Conservation (phyloP, 2,329 filamentous ascomycete species). For the Dissoconium aciculare region DNA sequence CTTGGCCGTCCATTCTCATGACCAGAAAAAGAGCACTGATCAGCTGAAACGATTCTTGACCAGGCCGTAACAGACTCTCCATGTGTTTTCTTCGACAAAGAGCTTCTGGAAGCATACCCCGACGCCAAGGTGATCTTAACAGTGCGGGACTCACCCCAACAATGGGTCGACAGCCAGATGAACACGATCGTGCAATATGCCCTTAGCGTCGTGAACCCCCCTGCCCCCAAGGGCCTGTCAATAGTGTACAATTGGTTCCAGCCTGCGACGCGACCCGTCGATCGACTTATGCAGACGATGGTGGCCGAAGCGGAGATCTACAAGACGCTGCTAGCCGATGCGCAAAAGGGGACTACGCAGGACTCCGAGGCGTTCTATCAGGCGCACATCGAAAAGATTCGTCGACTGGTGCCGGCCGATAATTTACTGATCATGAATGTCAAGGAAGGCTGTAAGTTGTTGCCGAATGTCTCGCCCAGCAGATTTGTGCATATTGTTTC, state of each 20-base stretch:
- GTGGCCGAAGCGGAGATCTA: constrained; percentile 2
- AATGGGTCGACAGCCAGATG: constrained; percentile 4
- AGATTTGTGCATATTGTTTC: neutral
- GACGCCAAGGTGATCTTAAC: constrained; percentile 26
- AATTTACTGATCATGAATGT: constrained; percentile 9
- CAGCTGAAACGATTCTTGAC: no score
- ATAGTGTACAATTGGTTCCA: constrained; percentile 3
- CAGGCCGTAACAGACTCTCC: constrained; percentile 25
- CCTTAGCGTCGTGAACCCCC: no score
- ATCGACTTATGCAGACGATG: neutral
- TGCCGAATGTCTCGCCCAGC: no score
- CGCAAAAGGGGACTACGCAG: constrained; percentile 4
- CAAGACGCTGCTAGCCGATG: constrained; percentile 2
- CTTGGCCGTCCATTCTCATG: no score
- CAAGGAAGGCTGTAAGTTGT: constrained; percentile 5
- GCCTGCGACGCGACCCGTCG: constrained; percentile 1
- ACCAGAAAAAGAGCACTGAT: no score
- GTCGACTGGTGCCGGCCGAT: constrained; percentile 6
- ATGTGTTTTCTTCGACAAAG: constrained; percentile 21
- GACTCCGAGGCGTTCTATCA: constrained; percentile 4
- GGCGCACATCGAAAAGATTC: constrained; percentile 4
- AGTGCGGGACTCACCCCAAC: constrained; percentile 14
- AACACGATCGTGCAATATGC: constrained; percentile 4
- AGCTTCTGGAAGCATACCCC: constrained; percentile 25
- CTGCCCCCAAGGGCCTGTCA: no score